phyloP scores from a whole-genome alignment of 129 eudicot genomes.

The Tanacetum coccineum region DNA sequence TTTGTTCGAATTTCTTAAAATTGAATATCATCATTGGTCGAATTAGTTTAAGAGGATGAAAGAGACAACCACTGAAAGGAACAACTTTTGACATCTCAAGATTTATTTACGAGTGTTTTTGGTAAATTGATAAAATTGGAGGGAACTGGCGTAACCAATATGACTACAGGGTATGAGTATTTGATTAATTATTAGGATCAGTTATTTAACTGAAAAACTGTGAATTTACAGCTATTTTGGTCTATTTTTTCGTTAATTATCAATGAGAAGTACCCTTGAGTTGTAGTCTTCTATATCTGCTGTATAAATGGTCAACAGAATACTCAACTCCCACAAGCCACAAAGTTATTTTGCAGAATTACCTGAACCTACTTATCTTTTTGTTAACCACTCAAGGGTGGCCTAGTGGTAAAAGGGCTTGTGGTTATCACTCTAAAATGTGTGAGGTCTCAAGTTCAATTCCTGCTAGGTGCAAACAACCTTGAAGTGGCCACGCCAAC shows the following conservation, averaged over 20 bases:
- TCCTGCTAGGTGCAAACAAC: too few relatives aligned
- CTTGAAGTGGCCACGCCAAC: too few relatives aligned
- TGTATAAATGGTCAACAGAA: not conserved
- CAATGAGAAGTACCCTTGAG: slow-evolving; percentile 2
- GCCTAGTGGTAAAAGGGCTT: too few relatives aligned
- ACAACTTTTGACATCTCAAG: not conserved
- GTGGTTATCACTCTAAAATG: too few relatives aligned
- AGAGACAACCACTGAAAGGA: not conserved
- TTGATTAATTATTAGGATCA: not conserved
- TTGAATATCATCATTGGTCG: not conserved
- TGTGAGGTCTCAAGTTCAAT: too few relatives aligned
- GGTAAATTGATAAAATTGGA: not conserved
- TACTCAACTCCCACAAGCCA: not conserved
- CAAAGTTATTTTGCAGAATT: not conserved
- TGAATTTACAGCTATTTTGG: not conserved
- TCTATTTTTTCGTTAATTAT: not conserved
- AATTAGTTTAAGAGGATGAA: not conserved
- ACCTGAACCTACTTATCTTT: not conserved
- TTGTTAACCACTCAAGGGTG: too few relatives aligned
- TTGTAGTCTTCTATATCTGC: not conserved
- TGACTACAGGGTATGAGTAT: not conserved
- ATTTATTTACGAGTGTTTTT: not conserved
- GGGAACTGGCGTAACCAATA: not conserved
- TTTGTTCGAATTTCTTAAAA: not conserved
- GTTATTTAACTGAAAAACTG: not conserved